These are phyloP conservation scores for Orychophragmus violaceus DNA, from an alignment of 345 rosid species.

Conservation along the genomic window DNA sequence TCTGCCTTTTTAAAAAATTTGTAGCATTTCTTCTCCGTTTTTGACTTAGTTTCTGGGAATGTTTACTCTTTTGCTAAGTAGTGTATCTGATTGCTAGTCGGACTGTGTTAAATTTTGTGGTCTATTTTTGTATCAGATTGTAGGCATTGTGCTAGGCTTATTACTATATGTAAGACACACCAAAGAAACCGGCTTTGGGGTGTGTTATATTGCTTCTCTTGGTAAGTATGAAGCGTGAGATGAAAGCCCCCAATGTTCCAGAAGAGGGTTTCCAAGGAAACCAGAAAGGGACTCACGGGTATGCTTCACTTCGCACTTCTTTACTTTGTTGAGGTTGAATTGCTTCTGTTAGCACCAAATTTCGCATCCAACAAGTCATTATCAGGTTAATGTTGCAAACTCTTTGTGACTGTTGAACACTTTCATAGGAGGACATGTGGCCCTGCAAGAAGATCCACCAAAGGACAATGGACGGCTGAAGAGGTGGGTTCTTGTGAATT, in stretches of 20 bases:
- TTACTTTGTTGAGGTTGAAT: not conserved
- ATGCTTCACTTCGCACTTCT: slow-evolving; percentile 16
- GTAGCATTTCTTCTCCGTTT: no score
- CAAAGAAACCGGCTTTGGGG: slow-evolving; percentile 44
- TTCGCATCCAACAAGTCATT: slow-evolving; percentile 17
- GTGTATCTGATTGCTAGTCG: not conserved
- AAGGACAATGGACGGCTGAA: slow-evolving; percentile 34
- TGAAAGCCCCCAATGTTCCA: slow-evolving; percentile 42
- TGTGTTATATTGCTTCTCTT: slow-evolving; percentile 35
- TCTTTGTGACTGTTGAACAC: slow-evolving; percentile 7
- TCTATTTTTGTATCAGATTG: slow-evolving; percentile 1
- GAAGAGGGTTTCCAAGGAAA: slow-evolving; percentile 45
- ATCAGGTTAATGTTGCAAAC: slow-evolving; percentile 13
- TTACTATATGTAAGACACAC: slow-evolving; percentile 42
- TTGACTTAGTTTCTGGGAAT: not conserved
- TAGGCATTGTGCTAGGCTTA: not conserved
- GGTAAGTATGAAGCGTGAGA: slow-evolving; percentile 70
- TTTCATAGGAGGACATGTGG: slow-evolving; percentile 33
- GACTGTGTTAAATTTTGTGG: not conserved
- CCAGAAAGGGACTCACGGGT: slow-evolving; percentile 70
- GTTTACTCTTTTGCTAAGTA: not conserved
- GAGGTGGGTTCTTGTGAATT: slow-evolving; percentile 20
- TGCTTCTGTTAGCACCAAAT: slow-evolving; percentile 1
- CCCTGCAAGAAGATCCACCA: slow-evolving; percentile 35
- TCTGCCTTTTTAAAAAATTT: no score